Conservation (phyloP, 805 yeast genomes). For the Yarrowia sp. region DNA sequence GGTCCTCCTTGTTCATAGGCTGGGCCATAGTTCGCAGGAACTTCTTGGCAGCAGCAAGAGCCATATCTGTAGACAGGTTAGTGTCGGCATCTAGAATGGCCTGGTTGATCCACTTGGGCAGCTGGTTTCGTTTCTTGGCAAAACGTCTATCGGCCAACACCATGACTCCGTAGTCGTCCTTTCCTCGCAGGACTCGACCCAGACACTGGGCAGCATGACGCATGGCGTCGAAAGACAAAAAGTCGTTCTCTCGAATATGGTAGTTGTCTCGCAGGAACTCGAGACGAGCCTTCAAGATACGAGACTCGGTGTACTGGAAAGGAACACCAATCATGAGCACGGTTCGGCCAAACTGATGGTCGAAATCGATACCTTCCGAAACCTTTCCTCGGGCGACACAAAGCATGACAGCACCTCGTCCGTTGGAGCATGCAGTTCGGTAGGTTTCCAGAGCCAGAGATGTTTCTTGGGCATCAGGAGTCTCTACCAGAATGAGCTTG, state of each 20-base stretch:
- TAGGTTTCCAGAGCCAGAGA: conserved; percentile 94
- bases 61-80: conserved; percentile 96
- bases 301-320: conserved; percentile 96
- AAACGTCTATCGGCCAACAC: conserved; percentile 95
- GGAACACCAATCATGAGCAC: conserved; percentile 99
- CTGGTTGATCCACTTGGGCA: conserved; percentile 97
- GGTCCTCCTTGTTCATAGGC: conserved; percentile 86
- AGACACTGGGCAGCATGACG: conserved; percentile 99
- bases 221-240: conserved; percentile 98
- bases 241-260: conserved; percentile 92
- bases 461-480: conserved; percentile 99
- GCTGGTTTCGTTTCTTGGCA: conserved; percentile 79
- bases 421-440: conserved; percentile 95
- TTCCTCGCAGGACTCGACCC: conserved; percentile 96
- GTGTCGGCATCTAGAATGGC: conserved; percentile 90
- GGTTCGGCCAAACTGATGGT: conserved; percentile 96
- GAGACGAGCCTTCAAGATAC: conserved; percentile 91
- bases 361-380: conserved; percentile 98
- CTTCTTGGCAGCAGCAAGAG: conserved; percentile 90
- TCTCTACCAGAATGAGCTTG: conserved; percentile 91
- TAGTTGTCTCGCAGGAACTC: conserved; percentile 93
- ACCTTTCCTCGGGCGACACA: conserved; percentile 99
- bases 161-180: conserved; percentile 99
- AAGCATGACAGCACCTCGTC: conserved; percentile 93
- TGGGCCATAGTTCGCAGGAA: conserved; percentile 93